Base-by-base conservation (phyloP, 345 rosid species). In the Turnera subulata region DNA sequence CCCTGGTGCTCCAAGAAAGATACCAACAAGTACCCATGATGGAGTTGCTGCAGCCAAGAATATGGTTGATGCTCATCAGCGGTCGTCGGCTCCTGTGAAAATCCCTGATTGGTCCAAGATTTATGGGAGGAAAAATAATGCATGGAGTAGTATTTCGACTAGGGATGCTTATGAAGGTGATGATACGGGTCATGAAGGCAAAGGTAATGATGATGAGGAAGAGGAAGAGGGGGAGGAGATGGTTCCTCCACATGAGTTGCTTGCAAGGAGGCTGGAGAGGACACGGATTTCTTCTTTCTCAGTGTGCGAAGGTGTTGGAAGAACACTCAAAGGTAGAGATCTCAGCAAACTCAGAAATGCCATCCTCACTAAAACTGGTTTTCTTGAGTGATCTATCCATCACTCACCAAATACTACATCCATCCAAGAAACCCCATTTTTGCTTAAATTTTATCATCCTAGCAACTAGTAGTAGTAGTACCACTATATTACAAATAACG, bases 311-410 rank as follows among this genome's bases (percentile, higher is more conserved):
- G 97, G 99, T 29, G 53, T 80, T 48, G 99, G 99, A 54, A 87
- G 97, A 75, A 93, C 96, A 17, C 93, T 93, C 59, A 89, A 93
- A 68, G 99, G 99, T 38, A 87, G 99, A 73, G 99, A 93, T 75
- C 95, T 93, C 38, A 93, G 96, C 71, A 81, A 82, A 76, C 79
- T 93, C 64, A 89, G 97, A 66, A 87, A 87, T 73, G 92, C 90
- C 40, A 76, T 93, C 60, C 64, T 93, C 70, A 71, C 95, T 18
- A 93, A 84, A 76, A 93, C 96, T 18, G 97, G 99, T 5, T 90
- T 93, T 70, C 68, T 93, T 19, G 99, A 93, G 84, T 85, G 71
- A 59, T 50, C 35, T 29, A 29, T 8, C n/a, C n/a, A n/a, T n/a
- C n/a, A n/a, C n/a, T n/a, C n/a, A n/a, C n/a, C n/a, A n/a, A n/a